Evolutionary conservation across 192 early-diverging fungal species (phyloP), one percentile per base, ranked within the genome.

Genomic region (Geranomyces variabilis): DNA sequence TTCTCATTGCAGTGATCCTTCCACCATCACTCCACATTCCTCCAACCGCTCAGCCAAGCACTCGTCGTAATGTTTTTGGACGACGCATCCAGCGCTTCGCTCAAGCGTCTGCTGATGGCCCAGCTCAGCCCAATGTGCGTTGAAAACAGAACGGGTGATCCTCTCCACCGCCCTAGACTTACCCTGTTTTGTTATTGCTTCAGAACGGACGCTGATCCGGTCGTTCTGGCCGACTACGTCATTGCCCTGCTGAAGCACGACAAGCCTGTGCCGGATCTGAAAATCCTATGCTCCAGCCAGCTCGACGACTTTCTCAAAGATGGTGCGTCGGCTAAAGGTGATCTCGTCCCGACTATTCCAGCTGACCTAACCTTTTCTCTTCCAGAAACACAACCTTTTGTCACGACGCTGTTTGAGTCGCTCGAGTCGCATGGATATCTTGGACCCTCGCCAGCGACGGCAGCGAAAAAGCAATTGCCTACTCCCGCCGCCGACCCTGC

Each of bases 171-270:
- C 41, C 21, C 10, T 5, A n/a, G 45, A 26, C 43, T n/a, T 36
- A 41, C 36, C 3, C 36, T 43, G 4, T 21, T 36, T 3, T 24
- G 10, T 26, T 15, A 1, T 60, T 1, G 2, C 44, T 43, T 12
- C 60, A 82, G 77, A 24, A 77, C 68, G 49, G 83, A 84, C 31
- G 80, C 80, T 12, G 92, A 93, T 75, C 90, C 90, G 17, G 75
- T 71, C n/a, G 89, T 91, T 33, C 65, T 93, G 22, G 89, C 93
- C 9, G 88, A 94, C 30, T 94, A 94, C 76, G 86, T 93, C 33
- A 75, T 93, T 46, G 92, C 93, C 3, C 76, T 94, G 19, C 71
- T 94, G n/a, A 83, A 81, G 33, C 89, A 91, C 47, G 87, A 92
- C 47, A 83, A 88, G 48, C 63, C 82, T 8, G 77, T 78, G 14